Evolutionary conservation across 805 yeast species (phyloP).

Genomic region (Candida railenensis): DNA sequence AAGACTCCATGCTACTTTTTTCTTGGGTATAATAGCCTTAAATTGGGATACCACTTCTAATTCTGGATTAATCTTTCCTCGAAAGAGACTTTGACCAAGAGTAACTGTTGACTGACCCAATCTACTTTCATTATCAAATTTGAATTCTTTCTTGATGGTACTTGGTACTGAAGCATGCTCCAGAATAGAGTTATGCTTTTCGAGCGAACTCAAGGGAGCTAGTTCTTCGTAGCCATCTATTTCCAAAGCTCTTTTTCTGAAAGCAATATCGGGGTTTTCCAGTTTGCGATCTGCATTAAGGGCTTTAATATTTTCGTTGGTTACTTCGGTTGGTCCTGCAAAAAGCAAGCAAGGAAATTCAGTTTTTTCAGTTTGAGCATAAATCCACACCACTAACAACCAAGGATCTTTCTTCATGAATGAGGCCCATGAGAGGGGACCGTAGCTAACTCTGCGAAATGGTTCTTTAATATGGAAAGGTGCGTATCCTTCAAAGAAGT

Average conservation of each 20-base stretch:
- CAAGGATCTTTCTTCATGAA: constrained; percentile 43
- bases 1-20: constrained; percentile 24
- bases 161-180: not conserved
- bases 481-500: constrained; percentile 37
- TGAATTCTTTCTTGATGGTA: not conserved
- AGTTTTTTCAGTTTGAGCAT: not conserved
- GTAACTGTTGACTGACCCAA: constrained; percentile 3
- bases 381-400: constrained; percentile 9
- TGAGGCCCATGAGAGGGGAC: constrained; percentile 47
- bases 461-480: constrained; percentile 39
- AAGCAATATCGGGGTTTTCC: constrained; percentile 8
- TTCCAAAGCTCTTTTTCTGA: constrained; percentile 11
- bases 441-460: constrained; percentile 42
- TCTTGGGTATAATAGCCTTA: constrained; percentile 19
- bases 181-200: not conserved
- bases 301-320: not conserved
- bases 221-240: constrained; percentile 12
- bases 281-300: constrained; percentile 1
- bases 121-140: not conserved
- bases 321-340: not conserved
- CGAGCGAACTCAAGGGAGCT: constrained; percentile 6
- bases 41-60: constrained; percentile 18
- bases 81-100: constrained; percentile 6
- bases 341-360: not conserved
- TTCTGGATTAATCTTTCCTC: constrained; percentile 11